Evolutionary conservation across 805 yeast species (phyloP), one percentile per base, ranked within the genome.

Genomic region (Blastobotrys robertii): DNA sequence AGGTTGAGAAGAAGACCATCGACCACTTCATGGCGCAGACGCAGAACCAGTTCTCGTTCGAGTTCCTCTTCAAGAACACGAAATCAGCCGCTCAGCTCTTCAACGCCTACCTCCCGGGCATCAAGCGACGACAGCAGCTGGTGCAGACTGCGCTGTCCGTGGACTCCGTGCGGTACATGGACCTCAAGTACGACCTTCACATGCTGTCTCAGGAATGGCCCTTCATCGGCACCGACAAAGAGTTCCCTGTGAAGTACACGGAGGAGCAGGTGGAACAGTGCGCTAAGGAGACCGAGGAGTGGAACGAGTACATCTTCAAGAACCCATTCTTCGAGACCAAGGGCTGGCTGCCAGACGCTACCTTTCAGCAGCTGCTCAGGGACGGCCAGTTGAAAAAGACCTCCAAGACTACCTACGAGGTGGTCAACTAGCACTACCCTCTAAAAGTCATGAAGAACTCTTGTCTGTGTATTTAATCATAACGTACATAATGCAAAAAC

Each of bases 261-360:
- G 79, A 77, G 34, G 75, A 68, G 36, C 80, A 76, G 49, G 62
- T 83, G 36, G 76, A 77, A 45, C 60, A 67, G 41, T 82, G 79
- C 56, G 76, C 75, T 41, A 55, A 67, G 15, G 74, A 72, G 19
- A 69, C 85, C 52, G 78, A 74, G 45, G 73, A 69, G 28, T 83
- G 84, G 67, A 90, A 85, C 62, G 66, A 74, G 49, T 77, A 76
- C 51, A 64, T 83, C 38, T 72, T 81, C 31, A 69, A 79, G 4
- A 72, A 78, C 40, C 96, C 97, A 34, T 88, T 86, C 63, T 81
- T 84, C 28, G 90, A 90, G 38, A 83, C 96, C 16, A 82, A 84
- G 43, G 96, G 96, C 4, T 90, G 97, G 95, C 74, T 92, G 44
- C 96, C 97, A 12, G 95, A 86, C 58, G 95, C 86, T 58, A 77